These are phyloP conservation scores for Penicillium sp. DNA, from an alignment of 2,329 filamentous ascomycete species.

Conservation along the genomic window DNA sequence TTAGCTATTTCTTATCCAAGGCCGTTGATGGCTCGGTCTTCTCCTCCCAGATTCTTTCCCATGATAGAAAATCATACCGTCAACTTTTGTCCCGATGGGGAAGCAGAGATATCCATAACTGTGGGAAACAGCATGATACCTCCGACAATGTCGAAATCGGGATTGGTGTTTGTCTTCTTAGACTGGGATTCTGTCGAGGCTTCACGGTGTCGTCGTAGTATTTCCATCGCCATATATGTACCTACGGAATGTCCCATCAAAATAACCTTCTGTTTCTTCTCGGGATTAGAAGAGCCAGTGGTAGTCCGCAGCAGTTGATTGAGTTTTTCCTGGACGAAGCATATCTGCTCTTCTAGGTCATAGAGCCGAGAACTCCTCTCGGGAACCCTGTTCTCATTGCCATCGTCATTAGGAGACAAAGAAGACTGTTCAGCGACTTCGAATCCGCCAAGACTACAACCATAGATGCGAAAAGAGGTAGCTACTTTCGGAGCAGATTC, in stretches of 20 bases:
- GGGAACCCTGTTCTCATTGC: background rate
- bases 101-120: conserved; percentile 70
- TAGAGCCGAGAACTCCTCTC: conserved; percentile 24
- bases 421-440: conserved; percentile 25
- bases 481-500: background rate
- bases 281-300: background rate
- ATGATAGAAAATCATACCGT: conserved; percentile 32
- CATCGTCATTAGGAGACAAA: background rate
- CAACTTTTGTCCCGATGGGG: conserved; percentile 62
- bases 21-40: no score
- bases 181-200: background rate
- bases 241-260: conserved; percentile 77
- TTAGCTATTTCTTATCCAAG: background rate
- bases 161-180: background rate
- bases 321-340: conserved; percentile 50
- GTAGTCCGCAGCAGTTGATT: conserved; percentile 38
- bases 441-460: conserved; percentile 42
- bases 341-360: conserved; percentile 56
- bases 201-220: conserved; percentile 62
- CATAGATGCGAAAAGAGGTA: conserved; percentile 34
- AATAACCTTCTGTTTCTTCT: conserved; percentile 52
- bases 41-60: no score
- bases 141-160: conserved; percentile 45
- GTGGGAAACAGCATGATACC: conserved; percentile 75
- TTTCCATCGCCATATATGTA: conserved; percentile 71